phyloP scores from a whole-genome alignment of 768 basidiomycete genomes.

The Sarcomyxa edulis region DNA sequence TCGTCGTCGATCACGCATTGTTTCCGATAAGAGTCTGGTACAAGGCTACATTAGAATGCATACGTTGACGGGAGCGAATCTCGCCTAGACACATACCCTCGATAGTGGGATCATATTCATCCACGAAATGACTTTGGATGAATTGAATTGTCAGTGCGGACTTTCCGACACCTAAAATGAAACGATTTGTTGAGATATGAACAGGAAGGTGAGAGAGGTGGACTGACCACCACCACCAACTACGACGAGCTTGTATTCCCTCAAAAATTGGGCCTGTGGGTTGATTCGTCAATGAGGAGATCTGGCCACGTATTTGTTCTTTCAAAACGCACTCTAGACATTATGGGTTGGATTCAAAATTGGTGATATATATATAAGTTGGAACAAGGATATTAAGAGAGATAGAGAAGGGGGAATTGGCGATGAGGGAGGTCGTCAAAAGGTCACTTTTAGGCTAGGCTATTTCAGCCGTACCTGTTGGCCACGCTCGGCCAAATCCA shows the following conservation, averaged over 20 bases:
- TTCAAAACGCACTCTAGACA: conserved; percentile 2
- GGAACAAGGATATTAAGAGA: too few species aligned
- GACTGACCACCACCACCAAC: conserved; percentile 89
- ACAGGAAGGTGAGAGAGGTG: neutral
- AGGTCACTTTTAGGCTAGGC: too few species aligned
- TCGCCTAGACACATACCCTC: conserved; percentile 50
- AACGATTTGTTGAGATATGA: conserved; percentile 2
- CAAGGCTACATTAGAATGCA: conserved; percentile 6
- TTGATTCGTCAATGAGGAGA: neutral
- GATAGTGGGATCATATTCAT: conserved; percentile 94
- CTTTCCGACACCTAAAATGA: conserved; percentile 47
- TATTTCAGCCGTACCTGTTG: too few species aligned
- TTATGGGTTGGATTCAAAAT: neutral
- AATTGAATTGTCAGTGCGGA: conserved; percentile 97
- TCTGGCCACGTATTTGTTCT: neutral
- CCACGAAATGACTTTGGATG: conserved; percentile 92
- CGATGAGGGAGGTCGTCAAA: too few species aligned
- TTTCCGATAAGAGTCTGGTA: conserved; percentile 91
- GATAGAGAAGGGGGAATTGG: too few species aligned
- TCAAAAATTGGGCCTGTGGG: conserved; percentile 80
- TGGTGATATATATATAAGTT: too few species aligned
- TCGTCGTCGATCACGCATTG: conserved; percentile 98
- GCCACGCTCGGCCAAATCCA: too few species aligned
- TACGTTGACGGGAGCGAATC: conserved; percentile 9
- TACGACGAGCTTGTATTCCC: conserved; percentile 98